Conservation (phyloP, 78 protist species). For the Planoprotostelium fungivorum region DNA sequence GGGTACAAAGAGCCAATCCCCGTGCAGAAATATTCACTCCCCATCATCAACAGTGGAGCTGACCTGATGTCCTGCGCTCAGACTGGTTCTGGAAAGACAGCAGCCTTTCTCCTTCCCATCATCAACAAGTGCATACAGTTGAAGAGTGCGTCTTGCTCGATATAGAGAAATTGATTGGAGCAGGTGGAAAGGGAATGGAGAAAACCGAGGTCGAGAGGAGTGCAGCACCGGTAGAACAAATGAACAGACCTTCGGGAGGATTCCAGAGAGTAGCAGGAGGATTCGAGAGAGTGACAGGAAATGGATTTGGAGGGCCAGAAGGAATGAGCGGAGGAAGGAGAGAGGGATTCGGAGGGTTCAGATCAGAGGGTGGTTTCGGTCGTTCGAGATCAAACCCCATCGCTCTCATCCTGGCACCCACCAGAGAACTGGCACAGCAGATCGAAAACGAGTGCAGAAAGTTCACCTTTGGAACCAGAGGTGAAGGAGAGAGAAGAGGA, state of each 20-base stretch:
- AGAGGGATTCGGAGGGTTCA: neutral
- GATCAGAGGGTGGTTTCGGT: slow-evolving; percentile 3
- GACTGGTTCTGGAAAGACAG: slow-evolving; percentile 98
- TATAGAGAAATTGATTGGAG: too few relatives aligned
- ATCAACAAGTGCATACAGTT: slow-evolving; percentile 12
- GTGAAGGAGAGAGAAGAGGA: neutral
- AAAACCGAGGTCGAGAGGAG: neutral
- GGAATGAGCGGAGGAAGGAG: neutral
- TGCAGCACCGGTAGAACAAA: too few relatives aligned
- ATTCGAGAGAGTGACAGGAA: too few relatives aligned
- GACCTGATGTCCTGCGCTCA: slow-evolving; percentile 99
- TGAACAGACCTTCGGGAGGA: neutral
- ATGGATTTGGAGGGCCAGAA: neutral
- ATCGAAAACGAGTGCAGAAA: slow-evolving; percentile 82
- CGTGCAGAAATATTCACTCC: slow-evolving; percentile 94
- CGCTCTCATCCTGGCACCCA: slow-evolving; percentile 95
- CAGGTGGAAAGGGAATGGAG: neutral
- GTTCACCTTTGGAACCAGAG: slow-evolving; percentile 80
- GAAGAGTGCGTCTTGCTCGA: slow-evolving; percentile 20
- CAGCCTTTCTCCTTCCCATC: slow-evolving; percentile 89
- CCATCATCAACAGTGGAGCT: slow-evolving; percentile 71
- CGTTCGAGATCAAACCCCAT: slow-evolving; percentile 30
- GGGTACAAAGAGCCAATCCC: slow-evolving; percentile 94
- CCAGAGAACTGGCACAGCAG: slow-evolving; percentile 97
- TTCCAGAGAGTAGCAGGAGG: neutral